Base-by-base conservation (phyloP, 345 rosid genomes). In the Psidium guajava region DNA sequence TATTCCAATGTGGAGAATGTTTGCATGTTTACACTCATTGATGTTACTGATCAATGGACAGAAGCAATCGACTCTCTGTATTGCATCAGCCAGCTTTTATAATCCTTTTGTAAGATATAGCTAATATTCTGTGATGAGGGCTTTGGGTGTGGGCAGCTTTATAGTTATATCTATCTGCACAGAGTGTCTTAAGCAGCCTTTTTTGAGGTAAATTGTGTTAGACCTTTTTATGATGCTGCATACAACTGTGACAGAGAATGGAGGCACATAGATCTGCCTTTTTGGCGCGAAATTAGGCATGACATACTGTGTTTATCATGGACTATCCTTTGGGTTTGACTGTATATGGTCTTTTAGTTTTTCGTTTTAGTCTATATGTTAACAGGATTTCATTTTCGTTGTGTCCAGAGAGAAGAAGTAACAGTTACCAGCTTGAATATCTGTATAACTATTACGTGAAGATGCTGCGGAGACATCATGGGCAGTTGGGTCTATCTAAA, bases 391-490 rank as follows among this genome's bases (percentile, higher is more conserved):
- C 24, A 13, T 74, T 84, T 81, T 85, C 82, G n/a, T 83, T 18
- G 58, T 85, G 84, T 87, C 58, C 93, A 95, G 99, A 95, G 88
- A 93, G 98, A 91, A 94, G 93, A 88, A 88, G 92, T 85, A 92
- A 90, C 75, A 93, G 95, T 88, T 85, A 92, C 88, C 95, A 93
- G 58, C 94, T 97, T 54, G 98, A 97, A 86, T 86, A 84, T 87
- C 87, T 97, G 87, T 91, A 89, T 85, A 89, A 88, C 85, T 91
- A 87, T 88, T 91, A 92, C 84, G 86, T 92, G 89, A 93, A 88
- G 91, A 91, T 96, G 95, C 94, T 95, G 85, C 90, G 85, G 88
- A 93, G 95, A 88, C 94, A 96, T 91, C 92, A 90, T 81, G 89
- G 89, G 89, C 92, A 91, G 86, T 87, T 91, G 87, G 87, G 88